Evolutionary conservation across 2,329 filamentous ascomycete species (phyloP).

Genomic region (Celoporthe dispersa): DNA sequence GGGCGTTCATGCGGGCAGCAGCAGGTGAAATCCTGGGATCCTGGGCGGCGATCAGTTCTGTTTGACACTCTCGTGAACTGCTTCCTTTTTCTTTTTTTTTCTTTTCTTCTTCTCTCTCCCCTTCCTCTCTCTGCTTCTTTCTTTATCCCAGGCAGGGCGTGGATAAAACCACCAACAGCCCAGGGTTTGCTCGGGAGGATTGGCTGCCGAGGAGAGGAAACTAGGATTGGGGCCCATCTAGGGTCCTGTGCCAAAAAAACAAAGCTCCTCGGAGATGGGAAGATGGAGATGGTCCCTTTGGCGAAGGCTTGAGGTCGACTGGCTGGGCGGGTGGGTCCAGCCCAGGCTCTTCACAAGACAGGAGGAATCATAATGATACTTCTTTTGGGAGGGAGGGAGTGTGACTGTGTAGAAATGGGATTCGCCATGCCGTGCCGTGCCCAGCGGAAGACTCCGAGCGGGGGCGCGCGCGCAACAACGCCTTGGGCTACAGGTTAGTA

Average conservation of each 20-base stretch:
- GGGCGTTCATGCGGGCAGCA: neutral
- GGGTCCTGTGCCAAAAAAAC: neutral
- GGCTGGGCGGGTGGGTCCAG: neutral
- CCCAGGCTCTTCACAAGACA: neutral
- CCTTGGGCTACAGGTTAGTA: neutral
- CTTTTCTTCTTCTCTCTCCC: too few relatives aligned
- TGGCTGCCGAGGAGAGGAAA: neutral
- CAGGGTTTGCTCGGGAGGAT: neutral
- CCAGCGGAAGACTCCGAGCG: neutral
- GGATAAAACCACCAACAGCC: neutral
- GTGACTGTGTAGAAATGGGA: neutral
- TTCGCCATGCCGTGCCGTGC: neutral
- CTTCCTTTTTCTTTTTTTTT: neutral
- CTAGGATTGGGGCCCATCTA: neutral
- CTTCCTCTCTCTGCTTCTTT: too few relatives aligned
- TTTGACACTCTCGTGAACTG: neutral
- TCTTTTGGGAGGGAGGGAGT: neutral
- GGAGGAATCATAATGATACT: neutral
- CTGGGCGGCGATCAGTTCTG: conserved; percentile 1
- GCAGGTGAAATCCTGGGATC: neutral
- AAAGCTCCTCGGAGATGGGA: neutral
- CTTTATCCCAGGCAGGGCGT: neutral
- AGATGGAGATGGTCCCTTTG: neutral
- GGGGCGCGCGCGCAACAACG: neutral
- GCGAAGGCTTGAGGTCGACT: too few relatives aligned